Conservation (phyloP, 208 protist genomes). For the Acanthamoeba culbertsoni region DNA sequence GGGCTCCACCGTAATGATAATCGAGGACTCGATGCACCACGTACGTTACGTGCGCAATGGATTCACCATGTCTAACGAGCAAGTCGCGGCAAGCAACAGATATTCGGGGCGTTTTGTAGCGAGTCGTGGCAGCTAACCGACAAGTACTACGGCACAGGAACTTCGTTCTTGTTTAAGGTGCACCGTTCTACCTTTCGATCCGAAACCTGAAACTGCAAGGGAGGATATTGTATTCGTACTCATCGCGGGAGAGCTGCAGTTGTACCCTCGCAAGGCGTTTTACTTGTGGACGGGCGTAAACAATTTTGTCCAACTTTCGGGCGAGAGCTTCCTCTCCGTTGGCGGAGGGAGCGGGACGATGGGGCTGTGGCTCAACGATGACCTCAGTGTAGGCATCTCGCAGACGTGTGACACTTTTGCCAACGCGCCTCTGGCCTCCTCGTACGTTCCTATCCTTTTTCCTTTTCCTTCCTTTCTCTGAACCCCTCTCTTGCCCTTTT, state of each 20-base stretch:
- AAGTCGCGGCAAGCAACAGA: background rate
- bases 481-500: no score
- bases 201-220: background rate
- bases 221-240: background rate
- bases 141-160: constrained; percentile 31
- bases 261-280: background rate
- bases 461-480: no score
- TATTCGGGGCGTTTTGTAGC: constrained; percentile 41
- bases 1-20: background rate
- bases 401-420: constrained; percentile 42
- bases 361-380: constrained; percentile 35
- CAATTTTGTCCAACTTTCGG: constrained; percentile 20
- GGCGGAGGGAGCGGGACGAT: constrained; percentile 19
- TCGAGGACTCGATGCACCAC: constrained; percentile 38
- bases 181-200: background rate
- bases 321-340: background rate
- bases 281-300: constrained; percentile 22
- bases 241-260: no score
- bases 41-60: background rate
- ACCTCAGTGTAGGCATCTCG: background rate
- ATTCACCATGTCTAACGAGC: background rate
- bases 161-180: background rate
- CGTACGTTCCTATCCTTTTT: no score
- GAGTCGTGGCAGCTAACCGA: constrained; percentile 31
- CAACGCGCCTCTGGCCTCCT: background rate